These are phyloP conservation scores for Hanseniaspora thailandica DNA, from an alignment of 805 yeast species.

Conservation along the genomic window DNA sequence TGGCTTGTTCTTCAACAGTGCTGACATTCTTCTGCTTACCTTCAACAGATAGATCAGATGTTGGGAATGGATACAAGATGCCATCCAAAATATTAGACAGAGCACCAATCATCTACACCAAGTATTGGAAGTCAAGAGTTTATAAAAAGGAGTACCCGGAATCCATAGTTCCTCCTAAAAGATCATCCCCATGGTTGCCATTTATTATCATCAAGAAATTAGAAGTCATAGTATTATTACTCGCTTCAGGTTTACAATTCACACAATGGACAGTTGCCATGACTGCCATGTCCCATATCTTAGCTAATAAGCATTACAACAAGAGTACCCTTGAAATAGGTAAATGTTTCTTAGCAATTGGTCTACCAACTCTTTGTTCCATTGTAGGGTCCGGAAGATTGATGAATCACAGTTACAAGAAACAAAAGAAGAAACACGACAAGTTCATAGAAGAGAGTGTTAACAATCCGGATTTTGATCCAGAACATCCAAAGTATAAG, in stretches of 20 bases:
- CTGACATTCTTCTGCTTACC: constrained; percentile 40
- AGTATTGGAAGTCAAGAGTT: constrained; percentile 14
- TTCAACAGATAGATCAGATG: constrained; percentile 61
- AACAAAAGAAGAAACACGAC: constrained; percentile 20
- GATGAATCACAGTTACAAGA: constrained; percentile 36
- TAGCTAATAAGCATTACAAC: constrained; percentile 37
- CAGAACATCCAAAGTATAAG: constrained; percentile 23
- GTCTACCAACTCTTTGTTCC: constrained; percentile 52
- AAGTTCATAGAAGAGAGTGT: constrained; percentile 21
- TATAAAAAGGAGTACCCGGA: constrained; percentile 27
- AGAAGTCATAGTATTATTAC: constrained; percentile 38
- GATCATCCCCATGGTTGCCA: constrained; percentile 30
- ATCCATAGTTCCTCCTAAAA: constrained; percentile 21
- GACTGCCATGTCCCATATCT: constrained; percentile 49
- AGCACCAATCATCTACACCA: constrained; percentile 34
- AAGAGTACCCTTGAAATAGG: constrained; percentile 52
- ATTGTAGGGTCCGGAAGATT: constrained; percentile 47
- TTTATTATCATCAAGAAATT: constrained; percentile 34
- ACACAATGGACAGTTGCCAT: constrained; percentile 60
- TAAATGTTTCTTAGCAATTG: constrained; percentile 61
- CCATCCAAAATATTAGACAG: constrained; percentile 37
- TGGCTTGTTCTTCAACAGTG: constrained; percentile 38
- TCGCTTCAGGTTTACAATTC: constrained; percentile 53
- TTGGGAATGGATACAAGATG: constrained; percentile 58
- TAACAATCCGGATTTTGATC: constrained; percentile 21